Base-by-base conservation (phyloP, 2,329 filamentous ascomycete species). In the Orbilia brochopaga region DNA sequence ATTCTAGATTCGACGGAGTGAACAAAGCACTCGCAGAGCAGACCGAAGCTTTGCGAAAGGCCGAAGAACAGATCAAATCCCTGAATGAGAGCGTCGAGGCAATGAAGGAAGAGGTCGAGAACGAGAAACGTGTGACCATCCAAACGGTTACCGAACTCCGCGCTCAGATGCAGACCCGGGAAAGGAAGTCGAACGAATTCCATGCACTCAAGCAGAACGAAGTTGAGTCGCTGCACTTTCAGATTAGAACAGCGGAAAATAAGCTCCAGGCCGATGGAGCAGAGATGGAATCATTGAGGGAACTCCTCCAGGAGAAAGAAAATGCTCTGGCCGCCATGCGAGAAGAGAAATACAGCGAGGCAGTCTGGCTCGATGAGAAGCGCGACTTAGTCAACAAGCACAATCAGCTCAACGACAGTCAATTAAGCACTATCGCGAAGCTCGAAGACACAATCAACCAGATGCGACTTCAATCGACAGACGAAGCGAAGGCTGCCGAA, bases 261-360 rank as follows among this genome's bases (percentile, higher is more conserved):
- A 70, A 64, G 32, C 66, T 70, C 19, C 54, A 63, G 37, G 64
- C 64, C n/a, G 60, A 64, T 35, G 61, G 51, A 17, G 59, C 64
- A n/a, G 66, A 70, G 30, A 54, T 70, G 10, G 66, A 70, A 21
- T 70, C 66, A 4, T 50, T 70, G n/a, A 70, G 61, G 30, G 66
- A 70, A 27, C 55, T 59, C 13, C 50, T 70, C 2, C 32, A 54
- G 8, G 59, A 64, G 27, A 70, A 55, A 30, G 66, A 70, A 44
- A 51, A 35, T 4, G 56, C 54, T 3, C 46, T 70, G n/a, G 61
- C 51, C 4, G 24, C 23, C 46, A 19, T 70, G 24, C 53, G 59
- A 11, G 55, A 70, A 24, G 66, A 70, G 37, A 70, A 64, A 37
- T 44, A 11, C 15, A 42, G 46, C 17, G 54, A 59, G 21, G 13